Conservation (phyloP, 192 early-diverging fungal species). For the Linnemannia zychae region DNA sequence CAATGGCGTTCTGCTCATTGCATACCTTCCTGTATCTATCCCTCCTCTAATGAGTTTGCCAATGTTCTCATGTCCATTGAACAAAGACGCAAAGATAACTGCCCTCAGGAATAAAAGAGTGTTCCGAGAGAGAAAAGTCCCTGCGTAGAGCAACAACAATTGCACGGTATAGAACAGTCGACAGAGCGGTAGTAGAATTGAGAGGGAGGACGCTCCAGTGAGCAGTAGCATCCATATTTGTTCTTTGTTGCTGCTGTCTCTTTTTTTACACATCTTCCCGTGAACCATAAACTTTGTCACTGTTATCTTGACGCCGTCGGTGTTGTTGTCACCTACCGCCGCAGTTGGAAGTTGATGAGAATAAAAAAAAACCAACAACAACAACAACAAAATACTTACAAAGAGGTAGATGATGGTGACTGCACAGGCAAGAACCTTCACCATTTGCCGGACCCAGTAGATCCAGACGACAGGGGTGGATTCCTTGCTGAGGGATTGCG, state of each 20-base stretch:
- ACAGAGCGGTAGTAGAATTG: background rate
- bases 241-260: background rate
- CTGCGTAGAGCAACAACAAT: background rate
- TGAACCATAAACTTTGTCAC: background rate
- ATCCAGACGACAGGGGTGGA: constrained; percentile 30
- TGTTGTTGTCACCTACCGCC: background rate
- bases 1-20: background rate
- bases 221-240: background rate
- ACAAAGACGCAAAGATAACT: background rate
- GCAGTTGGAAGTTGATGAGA: background rate
- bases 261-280: background rate
- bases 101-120: background rate
- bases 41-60: background rate
- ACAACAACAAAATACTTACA: constrained; percentile 23
- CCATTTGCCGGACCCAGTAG: constrained; percentile 49
- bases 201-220: background rate
- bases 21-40: background rate
- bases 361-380: background rate
- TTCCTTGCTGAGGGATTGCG: background rate
- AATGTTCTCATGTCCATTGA: background rate
- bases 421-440: constrained; percentile 38
- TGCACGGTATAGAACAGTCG: background rate
- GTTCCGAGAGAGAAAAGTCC: background rate
- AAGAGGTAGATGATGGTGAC: constrained; percentile 54
- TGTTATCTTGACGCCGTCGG: background rate